Conservation (phyloP, 176 grass and related monocot species). For the Avena sativa region DNA sequence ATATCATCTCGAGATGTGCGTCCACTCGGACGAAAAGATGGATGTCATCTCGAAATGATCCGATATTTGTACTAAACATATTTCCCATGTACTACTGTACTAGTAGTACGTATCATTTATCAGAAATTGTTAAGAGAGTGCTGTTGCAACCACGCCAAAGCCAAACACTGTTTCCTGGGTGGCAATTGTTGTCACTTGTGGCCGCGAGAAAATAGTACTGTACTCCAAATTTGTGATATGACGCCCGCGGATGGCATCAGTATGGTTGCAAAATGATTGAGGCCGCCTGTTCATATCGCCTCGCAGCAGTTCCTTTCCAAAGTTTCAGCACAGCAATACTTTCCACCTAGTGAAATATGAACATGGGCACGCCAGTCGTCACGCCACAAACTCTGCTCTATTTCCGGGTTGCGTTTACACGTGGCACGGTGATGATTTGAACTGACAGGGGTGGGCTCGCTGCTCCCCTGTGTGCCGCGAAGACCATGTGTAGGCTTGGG, state of each 20-base stretch:
- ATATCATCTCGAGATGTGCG: not conserved
- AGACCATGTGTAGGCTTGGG: not conserved
- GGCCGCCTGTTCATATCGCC: not conserved
- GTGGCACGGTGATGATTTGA: too few species aligned
- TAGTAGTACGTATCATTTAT: too few species aligned
- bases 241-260: not conserved
- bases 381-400: not conserved
- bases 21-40: not conserved
- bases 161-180: not conserved
- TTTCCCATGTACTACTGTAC: too few species aligned
- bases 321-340: not conserved
- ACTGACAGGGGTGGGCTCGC: too few species aligned
- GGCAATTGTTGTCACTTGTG: not conserved
- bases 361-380: not conserved
- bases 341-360: not conserved
- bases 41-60: not conserved
- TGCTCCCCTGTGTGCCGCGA: not conserved
- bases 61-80: too few species aligned
- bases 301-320: not conserved
- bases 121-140: too few species aligned
- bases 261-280: not conserved
- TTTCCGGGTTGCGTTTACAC: not conserved
- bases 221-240: not conserved
- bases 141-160: too few species aligned
- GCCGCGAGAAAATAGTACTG: not conserved